A percentile compares a stretch with the other conserved stretches of the same genome.
Conservation (phyloP, 169 alveolate genomes). For the Cryptosporidium parvum region DNA sequence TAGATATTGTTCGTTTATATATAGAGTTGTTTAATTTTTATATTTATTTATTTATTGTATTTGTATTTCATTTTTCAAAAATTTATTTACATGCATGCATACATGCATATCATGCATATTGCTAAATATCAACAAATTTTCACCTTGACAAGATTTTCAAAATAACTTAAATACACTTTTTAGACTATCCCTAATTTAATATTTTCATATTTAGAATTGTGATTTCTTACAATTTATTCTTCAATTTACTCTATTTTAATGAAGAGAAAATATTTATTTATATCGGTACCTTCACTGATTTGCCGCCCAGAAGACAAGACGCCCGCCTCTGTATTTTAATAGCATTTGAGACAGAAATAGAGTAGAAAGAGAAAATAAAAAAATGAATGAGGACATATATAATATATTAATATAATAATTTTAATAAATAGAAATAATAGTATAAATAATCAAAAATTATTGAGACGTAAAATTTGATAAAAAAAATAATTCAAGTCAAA, state of each 20-base stretch:
- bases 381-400: background rate
- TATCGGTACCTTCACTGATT: background rate
- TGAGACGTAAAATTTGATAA: background rate
- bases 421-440: background rate
- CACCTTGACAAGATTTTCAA: too few relatives aligned
- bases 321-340: background rate
- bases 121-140: too few relatives aligned
- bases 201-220: too few relatives aligned
- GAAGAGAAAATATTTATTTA: too few relatives aligned
- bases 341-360: background rate
- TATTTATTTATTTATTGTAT: background rate
- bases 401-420: background rate
- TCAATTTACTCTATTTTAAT: too few relatives aligned
- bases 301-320: background rate
- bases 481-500: background rate
- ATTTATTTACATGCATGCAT: background rate
- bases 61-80: background rate
- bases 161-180: too few relatives aligned
- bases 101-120: background rate
- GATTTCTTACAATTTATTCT: too few relatives aligned
- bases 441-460: background rate
- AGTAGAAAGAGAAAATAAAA: too few relatives aligned
- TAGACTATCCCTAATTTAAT: background rate
- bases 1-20: background rate
- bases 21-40: too few relatives aligned